A percentile compares a stretch with the other conserved stretches of the same genome.
These are phyloP conservation scores for Aspergillus cristatus DNA, from an alignment of 495 filamentous ascomycete genomes.

Conservation along the genomic window DNA sequence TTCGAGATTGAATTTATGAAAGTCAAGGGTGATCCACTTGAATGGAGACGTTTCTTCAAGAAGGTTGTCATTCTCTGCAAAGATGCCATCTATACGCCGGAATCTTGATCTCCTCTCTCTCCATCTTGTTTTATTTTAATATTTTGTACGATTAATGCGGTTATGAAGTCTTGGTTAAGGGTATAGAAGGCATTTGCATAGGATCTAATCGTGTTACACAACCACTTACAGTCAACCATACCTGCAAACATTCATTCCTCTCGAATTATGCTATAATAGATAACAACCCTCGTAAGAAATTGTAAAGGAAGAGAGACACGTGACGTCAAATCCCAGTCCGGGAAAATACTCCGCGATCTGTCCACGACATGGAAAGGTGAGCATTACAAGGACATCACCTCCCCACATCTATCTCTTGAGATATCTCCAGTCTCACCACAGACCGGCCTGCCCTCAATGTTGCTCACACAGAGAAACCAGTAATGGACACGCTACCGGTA, in stretches of 20 bases:
- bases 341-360: no score
- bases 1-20: conserved; percentile 90
- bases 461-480: conserved; percentile 10
- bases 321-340: no score
- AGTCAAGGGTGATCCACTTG: conserved; percentile 87
- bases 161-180: conserved; percentile 6
- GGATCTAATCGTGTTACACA: no score
- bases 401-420: no score
- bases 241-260: no score
- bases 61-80: conserved; percentile 74
- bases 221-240: no score
- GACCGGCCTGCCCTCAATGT: conserved; percentile 24
- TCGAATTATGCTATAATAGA: no score
- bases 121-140: background rate
- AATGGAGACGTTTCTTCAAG: conserved; percentile 98
- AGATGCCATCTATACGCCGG: conserved; percentile 59
- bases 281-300: no score
- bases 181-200: background rate
- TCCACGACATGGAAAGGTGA: no score
- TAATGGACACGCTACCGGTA: conserved; percentile 60
- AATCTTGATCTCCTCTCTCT: conserved; percentile 10
- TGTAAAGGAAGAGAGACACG: no score
- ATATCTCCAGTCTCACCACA: no score
- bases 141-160: conserved; percentile 13
- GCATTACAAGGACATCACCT: no score